Conservation (phyloP, 345 rosid genomes). For the Heritiera littoralis region DNA sequence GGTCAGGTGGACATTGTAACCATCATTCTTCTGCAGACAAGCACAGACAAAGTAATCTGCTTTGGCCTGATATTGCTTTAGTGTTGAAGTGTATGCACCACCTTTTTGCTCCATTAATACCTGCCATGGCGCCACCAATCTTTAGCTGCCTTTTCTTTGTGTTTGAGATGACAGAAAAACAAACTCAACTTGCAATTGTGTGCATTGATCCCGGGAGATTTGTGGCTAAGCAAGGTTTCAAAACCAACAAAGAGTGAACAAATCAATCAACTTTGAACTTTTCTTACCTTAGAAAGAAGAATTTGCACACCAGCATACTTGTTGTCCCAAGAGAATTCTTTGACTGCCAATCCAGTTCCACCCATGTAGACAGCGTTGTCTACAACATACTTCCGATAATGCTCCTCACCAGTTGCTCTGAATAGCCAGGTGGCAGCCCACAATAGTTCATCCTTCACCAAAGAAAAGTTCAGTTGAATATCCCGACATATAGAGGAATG, state of each 20-base stretch:
- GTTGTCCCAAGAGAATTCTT: conserved; percentile 92
- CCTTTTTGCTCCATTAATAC: conserved; percentile 58
- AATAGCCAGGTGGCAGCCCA: conserved; percentile 86
- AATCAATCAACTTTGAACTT: background rate
- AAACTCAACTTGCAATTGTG: background rate
- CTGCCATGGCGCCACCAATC: conserved; percentile 30
- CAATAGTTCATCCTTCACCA: conserved; percentile 70
- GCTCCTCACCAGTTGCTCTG: conserved; percentile 60
- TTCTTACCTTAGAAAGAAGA: conserved; percentile 66
- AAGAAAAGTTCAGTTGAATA: background rate
- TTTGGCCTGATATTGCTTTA: conserved; percentile 67
- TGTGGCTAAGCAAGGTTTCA: background rate
- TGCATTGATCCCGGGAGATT: background rate
- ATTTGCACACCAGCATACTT: conserved; percentile 86
- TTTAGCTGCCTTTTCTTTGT: background rate
- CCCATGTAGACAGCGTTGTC: conserved; percentile 82
- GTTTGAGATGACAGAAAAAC: background rate
- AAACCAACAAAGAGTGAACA: background rate
- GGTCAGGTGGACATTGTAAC: conserved; percentile 57
- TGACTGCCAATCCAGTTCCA: conserved; percentile 83
- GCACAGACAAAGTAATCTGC: conserved; percentile 80
- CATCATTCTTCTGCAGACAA: conserved; percentile 78
- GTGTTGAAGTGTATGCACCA: conserved; percentile 40
- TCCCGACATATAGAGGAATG: background rate
- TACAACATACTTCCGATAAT: conserved; percentile 60